Conservation (phyloP, 2,329 filamentous ascomycete genomes). For the Aspergillus brunneoviolaceus region DNA sequence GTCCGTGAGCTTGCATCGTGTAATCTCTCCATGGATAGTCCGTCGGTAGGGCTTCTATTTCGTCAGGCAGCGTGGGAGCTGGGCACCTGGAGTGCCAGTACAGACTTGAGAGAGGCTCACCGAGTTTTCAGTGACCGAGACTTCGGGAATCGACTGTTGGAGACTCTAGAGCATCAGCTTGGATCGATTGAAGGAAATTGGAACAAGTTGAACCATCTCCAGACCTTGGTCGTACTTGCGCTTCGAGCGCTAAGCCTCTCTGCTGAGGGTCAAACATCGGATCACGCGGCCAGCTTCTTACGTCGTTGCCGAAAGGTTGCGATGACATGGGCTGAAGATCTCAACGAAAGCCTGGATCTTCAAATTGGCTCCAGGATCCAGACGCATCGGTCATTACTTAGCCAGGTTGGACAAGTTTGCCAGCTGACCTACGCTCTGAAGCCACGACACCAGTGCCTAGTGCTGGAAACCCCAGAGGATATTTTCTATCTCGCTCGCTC, state of each 20-base stretch:
- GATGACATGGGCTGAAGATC: slow-evolving; percentile 10
- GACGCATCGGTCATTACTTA: slow-evolving; percentile 5
- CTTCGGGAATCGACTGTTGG: slow-evolving; percentile 32
- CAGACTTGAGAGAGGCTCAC: slow-evolving; percentile 19
- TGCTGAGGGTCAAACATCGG: neutral
- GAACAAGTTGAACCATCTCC: slow-evolving; percentile 44
- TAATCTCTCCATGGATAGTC: slow-evolving; percentile 50
- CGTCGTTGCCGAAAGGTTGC: slow-evolving; percentile 1
- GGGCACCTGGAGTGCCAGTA: slow-evolving; percentile 31
- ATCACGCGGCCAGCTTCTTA: neutral
- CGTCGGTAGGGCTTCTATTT: slow-evolving; percentile 48
- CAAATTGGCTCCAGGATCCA: slow-evolving; percentile 1
- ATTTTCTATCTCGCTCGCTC: slow-evolving; percentile 9
- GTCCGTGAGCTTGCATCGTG: slow-evolving; percentile 49
- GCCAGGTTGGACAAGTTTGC: slow-evolving; percentile 10
- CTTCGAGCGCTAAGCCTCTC: slow-evolving; percentile 13
- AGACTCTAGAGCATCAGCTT: slow-evolving; percentile 32
- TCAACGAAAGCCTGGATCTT: neutral
- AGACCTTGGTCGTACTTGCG: slow-evolving; percentile 23
- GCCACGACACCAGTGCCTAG: neutral
- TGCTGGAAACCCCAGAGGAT: slow-evolving; percentile 11
- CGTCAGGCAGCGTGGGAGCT: slow-evolving; percentile 51
- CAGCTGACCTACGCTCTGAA: slow-evolving; percentile 14
- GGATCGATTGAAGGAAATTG: slow-evolving; percentile 48
- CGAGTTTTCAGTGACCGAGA: slow-evolving; percentile 15